Evolutionary conservation across 257 asterid genomes (phyloP), one percentile per base, ranked within the genome.

Genomic region (Ilex aquifolium): DNA sequence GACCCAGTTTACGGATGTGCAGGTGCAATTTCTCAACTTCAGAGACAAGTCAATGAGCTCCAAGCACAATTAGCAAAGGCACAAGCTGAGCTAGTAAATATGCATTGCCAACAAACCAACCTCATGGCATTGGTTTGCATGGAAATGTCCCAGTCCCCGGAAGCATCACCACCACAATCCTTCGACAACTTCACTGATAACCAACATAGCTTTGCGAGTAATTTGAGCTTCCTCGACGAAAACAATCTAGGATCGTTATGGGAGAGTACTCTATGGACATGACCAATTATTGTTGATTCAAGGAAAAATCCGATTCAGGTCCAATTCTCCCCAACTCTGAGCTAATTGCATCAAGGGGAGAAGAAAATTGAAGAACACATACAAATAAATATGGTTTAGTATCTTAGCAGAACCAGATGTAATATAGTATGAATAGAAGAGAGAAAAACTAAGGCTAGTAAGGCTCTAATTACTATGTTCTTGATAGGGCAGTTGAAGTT

Each of bases 1-100:
- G 96, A 88, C 48, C 96, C 95, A 0, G 96, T 88, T 32, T 88
- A 88, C 51, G 95, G 96, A 2, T 78, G 96, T 59, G 91, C 96
- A 0, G 95, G 96, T 3, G 79, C 91, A 6, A 83, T 88, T 32
- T 83, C 80, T 69, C 94, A 88, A 48, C 88, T 88, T 29, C 95
- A 85, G 44, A 79, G 76, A 58, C 96, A 85, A 74, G 84, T 88
- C 3, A 71, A 17, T 67, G 88, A 83, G n/a, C 91, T 88, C 46
- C 95, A 88, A 65, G 81, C 81, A 53, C 96, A 88, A 17, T 69
- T 88, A 13, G 96, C 96, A 0, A 76, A 76, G 50, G 76, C 96
- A 30, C 87, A 83, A 60, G 96, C 95, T 6, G 81, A 88, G 65
- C 48, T 85, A 42, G 67, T 82, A 61, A 88, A 78, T 72, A 66